Conservation (phyloP, 2,329 filamentous ascomycete genomes). For the Ophiostoma sp. region DNA sequence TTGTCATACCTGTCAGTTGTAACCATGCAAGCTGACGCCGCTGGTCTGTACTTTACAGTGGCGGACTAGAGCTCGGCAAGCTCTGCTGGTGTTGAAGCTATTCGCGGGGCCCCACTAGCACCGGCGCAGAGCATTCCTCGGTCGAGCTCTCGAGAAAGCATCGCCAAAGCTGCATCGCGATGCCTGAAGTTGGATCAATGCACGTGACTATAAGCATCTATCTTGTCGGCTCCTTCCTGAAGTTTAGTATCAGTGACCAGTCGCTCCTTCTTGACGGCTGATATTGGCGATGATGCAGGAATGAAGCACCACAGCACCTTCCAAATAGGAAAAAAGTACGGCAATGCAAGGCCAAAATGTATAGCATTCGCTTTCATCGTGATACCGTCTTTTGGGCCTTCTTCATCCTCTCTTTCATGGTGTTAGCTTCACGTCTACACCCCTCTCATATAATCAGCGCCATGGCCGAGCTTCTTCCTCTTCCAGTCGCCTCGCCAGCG, state of each 20-base stretch:
- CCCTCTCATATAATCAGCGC: background rate
- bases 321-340: background rate
- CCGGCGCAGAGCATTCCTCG: background rate
- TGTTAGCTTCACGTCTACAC: background rate
- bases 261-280: background rate
- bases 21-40: background rate
- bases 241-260: background rate
- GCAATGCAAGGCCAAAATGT: background rate
- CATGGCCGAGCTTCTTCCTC: background rate
- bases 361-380: background rate
- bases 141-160: background rate
- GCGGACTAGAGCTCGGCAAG: background rate
- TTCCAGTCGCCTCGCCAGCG: background rate
- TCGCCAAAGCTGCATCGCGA: background rate
- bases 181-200: background rate
- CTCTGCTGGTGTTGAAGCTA: background rate
- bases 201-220: background rate
- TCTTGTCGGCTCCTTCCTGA: background rate
- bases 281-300: background rate
- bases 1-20: background rate
- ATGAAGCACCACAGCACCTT: background rate
- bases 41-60: background rate
- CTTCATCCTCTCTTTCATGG: background rate
- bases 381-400: background rate
- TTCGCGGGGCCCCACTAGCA: background rate